phyloP scores from a whole-genome alignment of 169 alveolate genomes.

The Plasmodium blacklocki region DNA sequence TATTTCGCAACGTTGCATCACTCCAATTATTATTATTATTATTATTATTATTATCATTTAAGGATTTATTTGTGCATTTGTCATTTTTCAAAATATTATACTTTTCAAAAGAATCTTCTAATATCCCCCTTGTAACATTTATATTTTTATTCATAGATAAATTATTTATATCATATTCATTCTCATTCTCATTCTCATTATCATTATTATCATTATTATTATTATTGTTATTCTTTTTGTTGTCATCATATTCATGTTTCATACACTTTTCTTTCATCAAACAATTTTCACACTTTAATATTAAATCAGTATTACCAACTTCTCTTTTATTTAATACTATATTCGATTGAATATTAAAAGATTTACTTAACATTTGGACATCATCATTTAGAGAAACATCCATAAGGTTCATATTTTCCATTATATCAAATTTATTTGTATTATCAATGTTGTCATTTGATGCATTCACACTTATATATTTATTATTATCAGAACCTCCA shows the following conservation, averaged over 20 bases:
- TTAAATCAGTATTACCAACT: not conserved
- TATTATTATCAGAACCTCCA: not conserved
- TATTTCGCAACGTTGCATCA: not conserved
- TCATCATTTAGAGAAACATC: not conserved
- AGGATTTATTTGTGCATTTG: not conserved
- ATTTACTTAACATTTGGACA: not conserved
- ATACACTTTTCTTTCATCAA: not conserved
- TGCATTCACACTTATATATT: not conserved
- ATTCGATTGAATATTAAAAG: not conserved
- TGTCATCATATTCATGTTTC: not conserved
- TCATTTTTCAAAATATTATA: too few species aligned
- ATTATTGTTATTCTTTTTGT: not conserved
- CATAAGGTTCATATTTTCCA: not conserved
- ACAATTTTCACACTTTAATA: not conserved
- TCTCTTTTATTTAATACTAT: not conserved
- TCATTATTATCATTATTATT: not conserved
- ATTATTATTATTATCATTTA: not conserved
- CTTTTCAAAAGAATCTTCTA: not conserved
- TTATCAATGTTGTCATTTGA: not conserved
- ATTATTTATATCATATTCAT: not conserved
- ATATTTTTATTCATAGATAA: not conserved
- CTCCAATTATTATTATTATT: not conserved
- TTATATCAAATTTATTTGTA: not conserved
- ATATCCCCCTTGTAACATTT: not conserved
- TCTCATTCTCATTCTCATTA: not conserved